These are phyloP conservation scores for Zymoseptoria pseudotritici DNA, from an alignment of 2,329 filamentous ascomycete genomes.

Conservation along the genomic window DNA sequence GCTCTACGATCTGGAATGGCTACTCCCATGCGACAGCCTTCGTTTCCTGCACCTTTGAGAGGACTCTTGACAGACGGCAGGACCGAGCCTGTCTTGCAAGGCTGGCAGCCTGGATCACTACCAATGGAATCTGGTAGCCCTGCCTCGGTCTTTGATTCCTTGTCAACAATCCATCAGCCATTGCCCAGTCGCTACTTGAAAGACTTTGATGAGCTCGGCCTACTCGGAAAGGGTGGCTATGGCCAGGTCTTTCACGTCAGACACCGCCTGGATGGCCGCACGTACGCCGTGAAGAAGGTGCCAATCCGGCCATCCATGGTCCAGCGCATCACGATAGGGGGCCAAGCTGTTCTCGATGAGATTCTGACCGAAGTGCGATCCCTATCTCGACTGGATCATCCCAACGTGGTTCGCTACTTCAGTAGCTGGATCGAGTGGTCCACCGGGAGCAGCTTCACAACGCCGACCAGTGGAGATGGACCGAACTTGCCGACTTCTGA, in stretches of 20 bases:
- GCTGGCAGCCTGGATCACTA: not conserved
- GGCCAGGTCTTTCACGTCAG: conserved; percentile 52
- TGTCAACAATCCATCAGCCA: conserved; percentile 14
- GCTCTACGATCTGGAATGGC: not conserved
- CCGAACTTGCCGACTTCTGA: conserved; percentile 7
- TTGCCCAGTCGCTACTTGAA: conserved; percentile 39
- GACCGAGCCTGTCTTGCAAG: not conserved
- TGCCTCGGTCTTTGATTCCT: conserved; percentile 8
- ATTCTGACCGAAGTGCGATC: conserved; percentile 56
- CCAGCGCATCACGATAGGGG: conserved; percentile 43
- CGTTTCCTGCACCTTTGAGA: conserved; percentile 10
- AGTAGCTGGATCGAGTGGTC: conserved; percentile 55
- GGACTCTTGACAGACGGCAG: conserved; percentile 16
- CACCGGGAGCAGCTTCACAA: not conserved
- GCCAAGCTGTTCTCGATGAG: conserved; percentile 47
- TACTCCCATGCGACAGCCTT: not conserved
- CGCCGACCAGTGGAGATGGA: conserved; percentile 4
- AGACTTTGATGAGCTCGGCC: conserved; percentile 47
- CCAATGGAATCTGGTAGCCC: conserved; percentile 4
- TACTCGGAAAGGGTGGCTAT: conserved; percentile 59
- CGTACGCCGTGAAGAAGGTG: conserved; percentile 62
- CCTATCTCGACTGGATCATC: conserved; percentile 55
- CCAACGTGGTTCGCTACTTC: conserved; percentile 60
- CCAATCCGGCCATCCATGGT: conserved; percentile 43
- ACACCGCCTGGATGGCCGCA: conserved; percentile 53